Conservation (phyloP, 1,284 basidiomycete species). For the Entoloma clypeatum region DNA sequence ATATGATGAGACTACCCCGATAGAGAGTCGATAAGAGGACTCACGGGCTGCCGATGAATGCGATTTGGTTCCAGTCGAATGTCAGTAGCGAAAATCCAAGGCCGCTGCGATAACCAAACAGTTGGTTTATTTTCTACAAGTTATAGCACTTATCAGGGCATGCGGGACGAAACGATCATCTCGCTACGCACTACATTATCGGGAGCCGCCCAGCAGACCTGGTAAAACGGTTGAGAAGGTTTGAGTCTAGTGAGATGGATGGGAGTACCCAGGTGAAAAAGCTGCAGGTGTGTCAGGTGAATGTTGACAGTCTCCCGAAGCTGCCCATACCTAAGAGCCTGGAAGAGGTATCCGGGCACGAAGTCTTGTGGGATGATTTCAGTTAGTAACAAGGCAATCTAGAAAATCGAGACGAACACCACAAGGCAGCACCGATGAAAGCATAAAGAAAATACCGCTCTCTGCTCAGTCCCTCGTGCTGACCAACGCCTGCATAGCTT, state of each 20-base stretch:
- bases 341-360: constrained; percentile 68
- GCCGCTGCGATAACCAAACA: constrained; percentile 39
- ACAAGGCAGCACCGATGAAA: constrained; percentile 50
- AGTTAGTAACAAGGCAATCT: not conserved
- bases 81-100: constrained; percentile 43
- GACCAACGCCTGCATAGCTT: constrained; percentile 60
- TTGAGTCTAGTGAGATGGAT: not conserved
- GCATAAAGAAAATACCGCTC: constrained; percentile 58
- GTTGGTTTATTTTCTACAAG: constrained; percentile 39
- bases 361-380: constrained; percentile 35
- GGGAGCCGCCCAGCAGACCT: constrained; percentile 48
- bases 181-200: constrained; percentile 31
- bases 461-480: constrained; percentile 65
- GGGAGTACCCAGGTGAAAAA: constrained; percentile 35
- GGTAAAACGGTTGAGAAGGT: constrained; percentile 35
- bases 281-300: constrained; percentile 15
- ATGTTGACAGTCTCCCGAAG: not conserved
- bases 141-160: constrained; percentile 2
- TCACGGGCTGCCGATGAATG: constrained; percentile 43
- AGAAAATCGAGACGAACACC: constrained; percentile 41
- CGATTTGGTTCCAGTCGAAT: constrained; percentile 59
- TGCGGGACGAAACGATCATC: not conserved
- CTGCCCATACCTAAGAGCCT: constrained; percentile 43
- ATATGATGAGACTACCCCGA: constrained; percentile 22
- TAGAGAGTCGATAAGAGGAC: constrained; percentile 19